Base-by-base conservation (phyloP, 2,329 filamentous ascomycete genomes). In the Incumbomyces delicatus region DNA sequence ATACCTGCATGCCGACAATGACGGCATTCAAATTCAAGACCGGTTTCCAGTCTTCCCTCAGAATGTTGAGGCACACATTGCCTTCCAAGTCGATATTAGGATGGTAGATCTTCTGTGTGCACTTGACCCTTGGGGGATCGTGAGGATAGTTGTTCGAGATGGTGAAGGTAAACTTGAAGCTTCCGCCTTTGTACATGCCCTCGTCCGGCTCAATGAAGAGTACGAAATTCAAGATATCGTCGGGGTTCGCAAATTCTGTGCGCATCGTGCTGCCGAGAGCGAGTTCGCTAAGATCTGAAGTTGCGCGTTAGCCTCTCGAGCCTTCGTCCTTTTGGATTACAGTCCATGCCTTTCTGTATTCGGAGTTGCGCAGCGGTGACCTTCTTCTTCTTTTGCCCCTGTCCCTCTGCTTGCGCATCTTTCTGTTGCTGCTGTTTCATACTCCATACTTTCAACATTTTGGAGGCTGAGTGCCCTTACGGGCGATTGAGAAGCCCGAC, bases 381-480 rank as follows among this genome's bases (percentile, higher is more conserved):
- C 75, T 95, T 96, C 79, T 95, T 96, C 78, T 95, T 96, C 74
- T 88, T 95, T 46, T 81, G 78, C 13, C 81, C 22, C 57, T 84
- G 82, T 49, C 86, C 87, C 60, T 89, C 87, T 57, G 89, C 87
- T 61, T 87, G 89, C 70, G 94, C 86, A 71, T 95, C 87, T 75
- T 95, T 87, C 75, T 95, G 86, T 71, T 95, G 92, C 73, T 94
- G 89, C 83, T 94, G 68, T 61, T 69, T 64, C 90, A 96, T 95
- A 61, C 88, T 94, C 92, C 90, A 96, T 75, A 96, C 95, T 74
- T 96, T 96, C 76, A 95, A 77, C 92, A 96, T 96, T 63, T 73
- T 89, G 71, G 56, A 60, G 54, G 52, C 50, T 17, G 37, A 37
- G 14, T 20, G 44, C 17, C 14, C 8, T 6, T 4, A 22, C 16